phyloP scores from a whole-genome alignment of 345 rosid species.

The Erysimum cheiranthoides region DNA sequence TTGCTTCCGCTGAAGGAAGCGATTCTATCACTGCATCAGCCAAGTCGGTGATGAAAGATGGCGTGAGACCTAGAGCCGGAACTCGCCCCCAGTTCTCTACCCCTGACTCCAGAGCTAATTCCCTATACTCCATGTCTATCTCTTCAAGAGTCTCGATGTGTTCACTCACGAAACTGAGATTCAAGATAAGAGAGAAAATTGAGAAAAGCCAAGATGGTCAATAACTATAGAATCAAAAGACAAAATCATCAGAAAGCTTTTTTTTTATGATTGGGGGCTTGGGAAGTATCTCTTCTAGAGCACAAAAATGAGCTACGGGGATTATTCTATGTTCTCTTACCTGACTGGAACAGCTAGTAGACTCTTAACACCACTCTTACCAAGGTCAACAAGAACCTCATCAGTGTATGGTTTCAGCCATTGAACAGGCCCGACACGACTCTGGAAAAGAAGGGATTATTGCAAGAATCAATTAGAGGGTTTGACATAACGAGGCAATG shows the following conservation, averaged over 20 bases:
- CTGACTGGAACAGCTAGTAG: slow-evolving; percentile 93
- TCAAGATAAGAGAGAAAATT: neutral
- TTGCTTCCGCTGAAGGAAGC: slow-evolving; percentile 73
- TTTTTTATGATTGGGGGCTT: neutral
- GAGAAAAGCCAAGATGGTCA: slow-evolving; percentile 10
- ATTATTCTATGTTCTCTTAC: slow-evolving; percentile 46
- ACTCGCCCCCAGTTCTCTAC: slow-evolving; percentile 92
- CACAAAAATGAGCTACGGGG: neutral
- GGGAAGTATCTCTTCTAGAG: neutral
- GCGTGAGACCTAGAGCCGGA: slow-evolving; percentile 78
- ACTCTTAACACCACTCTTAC: slow-evolving; percentile 91
- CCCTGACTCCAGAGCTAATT: slow-evolving; percentile 88
- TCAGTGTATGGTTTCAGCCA: slow-evolving; percentile 98
- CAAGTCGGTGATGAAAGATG: slow-evolving; percentile 86
- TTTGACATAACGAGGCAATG: slow-evolving; percentile 13
- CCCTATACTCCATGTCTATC: slow-evolving; percentile 90
- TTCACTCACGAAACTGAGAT: slow-evolving; percentile 87
- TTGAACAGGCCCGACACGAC: slow-evolving; percentile 96
- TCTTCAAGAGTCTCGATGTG: slow-evolving; percentile 96
- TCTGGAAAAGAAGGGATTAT: slow-evolving; percentile 48
- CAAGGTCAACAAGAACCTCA: slow-evolving; percentile 92
- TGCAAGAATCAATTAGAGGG: slow-evolving; percentile 17
- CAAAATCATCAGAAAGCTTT: too few relatives aligned
- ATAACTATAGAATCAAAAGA: neutral
- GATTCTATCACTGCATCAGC: slow-evolving; percentile 94